Percentiles rank a stretch among this genome's conserved stretches.
These are phyloP conservation scores for Trichoderma sp. DNA, from an alignment of 2,329 filamentous ascomycete genomes.

Conservation along the genomic window DNA sequence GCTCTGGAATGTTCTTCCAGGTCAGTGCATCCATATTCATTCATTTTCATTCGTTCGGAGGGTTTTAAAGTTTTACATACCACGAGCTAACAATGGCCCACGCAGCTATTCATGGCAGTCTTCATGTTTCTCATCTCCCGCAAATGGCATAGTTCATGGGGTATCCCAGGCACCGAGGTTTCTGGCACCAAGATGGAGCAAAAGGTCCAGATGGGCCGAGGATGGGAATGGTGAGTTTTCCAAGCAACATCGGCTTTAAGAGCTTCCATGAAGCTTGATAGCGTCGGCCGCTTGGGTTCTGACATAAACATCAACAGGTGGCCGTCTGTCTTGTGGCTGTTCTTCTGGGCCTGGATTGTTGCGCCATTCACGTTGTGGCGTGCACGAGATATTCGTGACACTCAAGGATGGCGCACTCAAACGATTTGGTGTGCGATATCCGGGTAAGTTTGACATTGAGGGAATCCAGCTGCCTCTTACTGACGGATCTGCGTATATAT, in stretches of 20 bases:
- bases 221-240: conserved; percentile 60
- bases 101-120: conserved; percentile 54
- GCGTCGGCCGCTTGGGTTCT: neutral
- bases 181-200: conserved; percentile 50
- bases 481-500: conserved; percentile 1
- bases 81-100: conserved; percentile 4
- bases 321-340: conserved; percentile 59
- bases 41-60: neutral
- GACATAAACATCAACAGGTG: conserved; percentile 38
- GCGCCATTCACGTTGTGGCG: conserved; percentile 59
- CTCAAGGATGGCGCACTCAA: conserved; percentile 62
- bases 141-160: conserved; percentile 59
- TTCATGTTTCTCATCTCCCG: conserved; percentile 60
- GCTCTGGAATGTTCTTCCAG: conserved; percentile 54
- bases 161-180: conserved; percentile 59
- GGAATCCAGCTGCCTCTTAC: neutral
- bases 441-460: conserved; percentile 31
- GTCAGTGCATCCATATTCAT: conserved; percentile 35
- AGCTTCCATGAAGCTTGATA: neutral
- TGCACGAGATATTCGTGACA: conserved; percentile 59
- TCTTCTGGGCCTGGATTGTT: conserved; percentile 58
- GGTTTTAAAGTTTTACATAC: neutral
- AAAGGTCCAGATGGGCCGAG: conserved; percentile 43
- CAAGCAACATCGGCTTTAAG: neutral
- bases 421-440: conserved; percentile 51